A percentile compares a stretch with the other conserved stretches of the same genome.
These are phyloP conservation scores for Didymella glomerata DNA, from an alignment of 2,329 filamentous ascomycete species.

Conservation along the genomic window DNA sequence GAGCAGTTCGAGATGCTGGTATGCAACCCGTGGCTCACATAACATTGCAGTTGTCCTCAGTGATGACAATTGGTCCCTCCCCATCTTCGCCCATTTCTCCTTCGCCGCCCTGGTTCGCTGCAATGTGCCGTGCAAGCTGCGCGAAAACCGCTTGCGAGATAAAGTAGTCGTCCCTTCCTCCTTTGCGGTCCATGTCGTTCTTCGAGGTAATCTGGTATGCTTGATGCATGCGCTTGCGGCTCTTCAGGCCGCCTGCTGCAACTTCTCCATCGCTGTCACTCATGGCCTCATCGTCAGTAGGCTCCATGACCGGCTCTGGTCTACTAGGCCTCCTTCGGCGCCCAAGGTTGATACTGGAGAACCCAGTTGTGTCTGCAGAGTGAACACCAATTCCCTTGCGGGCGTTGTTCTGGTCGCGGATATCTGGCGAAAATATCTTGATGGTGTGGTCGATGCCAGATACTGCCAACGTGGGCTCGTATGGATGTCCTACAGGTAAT, in stretches of 20 bases:
- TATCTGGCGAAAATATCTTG: slow-evolving; percentile 72
- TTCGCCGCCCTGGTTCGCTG: slow-evolving; percentile 30
- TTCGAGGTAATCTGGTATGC: slow-evolving; percentile 68
- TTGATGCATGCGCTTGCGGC: slow-evolving; percentile 66
- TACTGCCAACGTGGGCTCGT: slow-evolving; percentile 71
- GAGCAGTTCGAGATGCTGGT: background rate
- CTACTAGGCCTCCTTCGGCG: slow-evolving; percentile 27
- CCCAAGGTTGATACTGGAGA: slow-evolving; percentile 52
- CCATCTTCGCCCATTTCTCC: slow-evolving; percentile 32
- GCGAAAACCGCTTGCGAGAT: slow-evolving; percentile 58
- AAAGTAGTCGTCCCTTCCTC: slow-evolving; percentile 65
- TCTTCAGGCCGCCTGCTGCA: slow-evolving; percentile 59
- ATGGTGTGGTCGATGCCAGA: slow-evolving; percentile 74
- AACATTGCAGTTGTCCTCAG: slow-evolving; percentile 43
- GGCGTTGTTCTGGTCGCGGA: slow-evolving; percentile 64
- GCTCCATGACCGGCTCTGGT: slow-evolving; percentile 15
- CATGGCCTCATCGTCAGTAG: slow-evolving; percentile 17
- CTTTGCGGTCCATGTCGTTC: slow-evolving; percentile 68
- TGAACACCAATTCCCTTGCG: slow-evolving; percentile 66
- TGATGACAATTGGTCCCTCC: slow-evolving; percentile 38
- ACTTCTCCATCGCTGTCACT: slow-evolving; percentile 51
- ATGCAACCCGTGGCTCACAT: slow-evolving; percentile 29
- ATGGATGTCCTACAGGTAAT: slow-evolving; percentile 64
- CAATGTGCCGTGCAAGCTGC: slow-evolving; percentile 48
- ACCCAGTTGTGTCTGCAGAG: slow-evolving; percentile 54